These are phyloP conservation scores for Aquilaria sinensis DNA, from an alignment of 345 rosid genomes.

Conservation along the genomic window DNA sequence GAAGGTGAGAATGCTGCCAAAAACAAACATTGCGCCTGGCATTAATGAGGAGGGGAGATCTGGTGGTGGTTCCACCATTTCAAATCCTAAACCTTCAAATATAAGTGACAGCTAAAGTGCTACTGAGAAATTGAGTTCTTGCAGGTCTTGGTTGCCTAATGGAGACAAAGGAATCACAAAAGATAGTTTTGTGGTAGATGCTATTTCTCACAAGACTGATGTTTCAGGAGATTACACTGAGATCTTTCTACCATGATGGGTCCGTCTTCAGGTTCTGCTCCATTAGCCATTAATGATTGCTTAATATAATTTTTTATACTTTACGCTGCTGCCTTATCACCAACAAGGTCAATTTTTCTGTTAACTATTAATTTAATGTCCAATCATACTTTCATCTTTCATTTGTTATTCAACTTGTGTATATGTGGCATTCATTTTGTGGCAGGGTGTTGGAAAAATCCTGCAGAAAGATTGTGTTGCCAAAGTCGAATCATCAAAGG, in stretches of 20 bases:
- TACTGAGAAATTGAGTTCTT: slow-evolving; percentile 52
- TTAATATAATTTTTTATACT: not conserved
- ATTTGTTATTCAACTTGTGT: not conserved
- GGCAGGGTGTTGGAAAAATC: slow-evolving; percentile 54
- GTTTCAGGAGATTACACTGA: slow-evolving; percentile 46
- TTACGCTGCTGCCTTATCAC: not conserved
- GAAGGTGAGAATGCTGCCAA: slow-evolving; percentile 43
- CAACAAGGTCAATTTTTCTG: not conserved
- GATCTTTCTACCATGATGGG: slow-evolving; percentile 58
- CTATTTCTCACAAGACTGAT: slow-evolving; percentile 32
- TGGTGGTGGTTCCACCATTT: slow-evolving; percentile 29
- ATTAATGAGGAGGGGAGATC: slow-evolving; percentile 59
- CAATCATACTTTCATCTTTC: not conserved
- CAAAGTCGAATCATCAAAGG: slow-evolving; percentile 40
- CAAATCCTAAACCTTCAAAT: slow-evolving; percentile 43
- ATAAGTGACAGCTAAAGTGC: slow-evolving; percentile 43
- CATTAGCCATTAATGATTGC: not conserved
- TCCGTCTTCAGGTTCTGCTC: slow-evolving; percentile 57
- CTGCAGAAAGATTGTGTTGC: slow-evolving; percentile 38
- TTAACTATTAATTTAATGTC: not conserved
- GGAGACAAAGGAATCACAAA: slow-evolving; percentile 47
- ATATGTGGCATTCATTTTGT: not conserved
- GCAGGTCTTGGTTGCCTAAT: slow-evolving; percentile 39
- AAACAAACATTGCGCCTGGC: slow-evolving; percentile 33
- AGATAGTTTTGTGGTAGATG: slow-evolving; percentile 38